These are phyloP conservation scores for Marchantia paleacea DNA, from an alignment of 225 moss, liverwort and hornwort species.

Conservation along the genomic window DNA sequence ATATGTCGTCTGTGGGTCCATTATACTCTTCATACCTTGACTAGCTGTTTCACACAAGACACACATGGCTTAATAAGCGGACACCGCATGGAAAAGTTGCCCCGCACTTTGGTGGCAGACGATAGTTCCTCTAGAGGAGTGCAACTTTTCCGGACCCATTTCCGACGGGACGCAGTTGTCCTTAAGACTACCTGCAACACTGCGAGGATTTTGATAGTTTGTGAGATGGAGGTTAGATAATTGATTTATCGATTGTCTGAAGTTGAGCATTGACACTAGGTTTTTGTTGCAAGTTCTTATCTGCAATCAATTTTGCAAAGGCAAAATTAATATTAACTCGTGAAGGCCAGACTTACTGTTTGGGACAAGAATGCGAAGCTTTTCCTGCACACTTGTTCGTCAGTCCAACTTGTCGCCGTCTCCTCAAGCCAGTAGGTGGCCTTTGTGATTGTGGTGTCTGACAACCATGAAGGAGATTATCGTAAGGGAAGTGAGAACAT, in stretches of 20 bases:
- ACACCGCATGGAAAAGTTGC: not conserved
- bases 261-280: not conserved
- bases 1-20: too few relatives aligned
- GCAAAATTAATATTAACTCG: not conserved
- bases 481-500: not conserved
- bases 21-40: too few relatives aligned
- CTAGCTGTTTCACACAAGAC: too few relatives aligned
- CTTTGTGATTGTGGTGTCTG: conserved; percentile 18
- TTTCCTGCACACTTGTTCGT: conserved; percentile 41
- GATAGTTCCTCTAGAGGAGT: conserved; percentile 23
- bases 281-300: not conserved
- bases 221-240: not conserved
- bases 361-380: conserved; percentile 31
- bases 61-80: not conserved
- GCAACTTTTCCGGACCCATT: not conserved
- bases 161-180: not conserved
- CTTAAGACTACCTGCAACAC: conserved; percentile 2
- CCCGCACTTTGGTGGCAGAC: conserved; percentile 37
- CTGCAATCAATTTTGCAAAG: too few relatives aligned
- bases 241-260: not conserved
- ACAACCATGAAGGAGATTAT: not conserved
- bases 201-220: not conserved
- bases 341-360: conserved; percentile 14
- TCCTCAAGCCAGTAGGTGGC: conserved; percentile 5
- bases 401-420: conserved; percentile 24